Conservation (phyloP, 768 basidiomycete species). For the Agaricus subrufescens region DNA sequence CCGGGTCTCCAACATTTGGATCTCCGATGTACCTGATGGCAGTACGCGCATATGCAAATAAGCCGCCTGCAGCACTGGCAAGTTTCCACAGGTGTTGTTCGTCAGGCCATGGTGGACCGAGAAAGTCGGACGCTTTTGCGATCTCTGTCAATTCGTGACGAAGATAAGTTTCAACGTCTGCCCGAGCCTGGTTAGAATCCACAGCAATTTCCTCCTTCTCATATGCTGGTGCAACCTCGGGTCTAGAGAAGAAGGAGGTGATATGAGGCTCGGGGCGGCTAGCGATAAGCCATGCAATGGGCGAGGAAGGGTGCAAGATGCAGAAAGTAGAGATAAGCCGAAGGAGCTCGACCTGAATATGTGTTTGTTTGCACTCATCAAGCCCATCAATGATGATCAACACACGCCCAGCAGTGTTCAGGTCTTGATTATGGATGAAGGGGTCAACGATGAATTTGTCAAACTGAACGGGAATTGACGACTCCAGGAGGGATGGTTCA, state of each 20-base stretch:
- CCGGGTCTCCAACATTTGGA: background rate
- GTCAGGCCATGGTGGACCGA: background rate
- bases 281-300: too few species aligned
- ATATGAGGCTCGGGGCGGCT: too few species aligned
- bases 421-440: background rate
- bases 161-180: too few species aligned
- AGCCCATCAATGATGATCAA: background rate
- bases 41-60: background rate
- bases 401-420: background rate
- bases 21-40: background rate
- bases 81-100: background rate
- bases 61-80: background rate
- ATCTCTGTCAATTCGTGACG: too few species aligned
- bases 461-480: background rate
- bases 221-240: too few species aligned
- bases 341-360: too few species aligned
- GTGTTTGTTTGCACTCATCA: background rate
- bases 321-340: too few species aligned
- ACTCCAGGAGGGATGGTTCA: background rate
- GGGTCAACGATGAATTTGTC: background rate
- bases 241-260: too few species aligned
- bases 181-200: too few species aligned
- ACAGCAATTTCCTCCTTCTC: too few species aligned
- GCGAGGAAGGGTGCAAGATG: too few species aligned
- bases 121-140: background rate